These are phyloP conservation scores for Didymellaceae sp. DNA, from an alignment of 2,329 filamentous ascomycete genomes.

Conservation along the genomic window DNA sequence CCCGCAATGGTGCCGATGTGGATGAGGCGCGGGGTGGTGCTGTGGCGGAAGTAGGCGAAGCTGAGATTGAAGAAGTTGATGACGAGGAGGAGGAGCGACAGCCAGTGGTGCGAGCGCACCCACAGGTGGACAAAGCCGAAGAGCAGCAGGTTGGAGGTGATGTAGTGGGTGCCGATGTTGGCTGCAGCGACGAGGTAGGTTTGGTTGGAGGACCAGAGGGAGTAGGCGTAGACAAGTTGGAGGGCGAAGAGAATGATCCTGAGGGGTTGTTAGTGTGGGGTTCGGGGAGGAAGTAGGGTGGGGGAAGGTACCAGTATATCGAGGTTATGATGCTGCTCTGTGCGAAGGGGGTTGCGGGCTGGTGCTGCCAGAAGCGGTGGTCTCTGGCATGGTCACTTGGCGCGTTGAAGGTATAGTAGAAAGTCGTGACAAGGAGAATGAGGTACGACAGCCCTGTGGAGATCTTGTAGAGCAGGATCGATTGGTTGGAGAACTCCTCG, in stretches of 20 bases:
- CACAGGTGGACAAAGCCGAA: slow-evolving; percentile 86
- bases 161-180: slow-evolving; percentile 83
- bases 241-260: slow-evolving; percentile 77
- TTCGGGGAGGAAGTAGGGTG: neutral
- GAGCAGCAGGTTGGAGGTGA: slow-evolving; percentile 82
- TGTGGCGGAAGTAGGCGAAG: slow-evolving; percentile 80
- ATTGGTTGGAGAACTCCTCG: slow-evolving; percentile 66
- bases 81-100: slow-evolving; percentile 76
- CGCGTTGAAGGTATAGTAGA: slow-evolving; percentile 74
- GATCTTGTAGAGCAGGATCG: slow-evolving; percentile 76
- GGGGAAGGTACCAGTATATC: slow-evolving; percentile 73
- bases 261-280: neutral
- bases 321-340: slow-evolving; percentile 68
- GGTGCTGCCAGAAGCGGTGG: slow-evolving; percentile 77
- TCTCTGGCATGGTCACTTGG: slow-evolving; percentile 64
- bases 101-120: slow-evolving; percentile 75
- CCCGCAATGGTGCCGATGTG: slow-evolving; percentile 77
- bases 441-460: slow-evolving; percentile 77
- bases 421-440: slow-evolving; percentile 71
- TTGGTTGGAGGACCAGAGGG: slow-evolving; percentile 73
- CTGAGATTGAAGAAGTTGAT: slow-evolving; percentile 84
- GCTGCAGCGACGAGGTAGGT: slow-evolving; percentile 72
- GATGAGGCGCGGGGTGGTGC: slow-evolving; percentile 73
- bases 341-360: slow-evolving; percentile 75
- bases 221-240: slow-evolving; percentile 76